phyloP scores from a whole-genome alignment of 2,329 filamentous ascomycete genomes.

The Penicillium corylophilum region DNA sequence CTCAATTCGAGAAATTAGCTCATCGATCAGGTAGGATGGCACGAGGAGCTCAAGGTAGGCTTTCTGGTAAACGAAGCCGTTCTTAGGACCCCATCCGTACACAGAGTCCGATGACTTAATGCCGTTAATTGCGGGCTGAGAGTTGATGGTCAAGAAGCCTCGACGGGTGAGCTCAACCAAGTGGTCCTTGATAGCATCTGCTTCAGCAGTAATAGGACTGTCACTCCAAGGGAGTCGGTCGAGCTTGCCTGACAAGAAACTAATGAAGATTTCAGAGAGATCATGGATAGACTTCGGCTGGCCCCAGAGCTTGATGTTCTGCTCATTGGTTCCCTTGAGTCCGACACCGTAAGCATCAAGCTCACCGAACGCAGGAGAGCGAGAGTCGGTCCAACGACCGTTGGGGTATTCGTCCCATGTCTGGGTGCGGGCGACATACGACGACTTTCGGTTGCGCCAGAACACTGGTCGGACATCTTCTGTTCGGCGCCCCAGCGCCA shows the following conservation, averaged over 20 bases:
- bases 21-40: conserved; percentile 72
- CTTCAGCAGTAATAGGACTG: conserved; percentile 77
- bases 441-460: conserved; percentile 96
- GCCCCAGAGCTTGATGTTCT: conserved; percentile 94
- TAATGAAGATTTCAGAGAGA: conserved; percentile 77
- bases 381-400: conserved; percentile 95
- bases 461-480: conserved; percentile 98
- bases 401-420: conserved; percentile 99
- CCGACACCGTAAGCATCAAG: conserved; percentile 92
- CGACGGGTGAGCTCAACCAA: conserved; percentile 80
- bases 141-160: conserved; percentile 93
- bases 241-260: conserved; percentile 77
- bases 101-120: conserved; percentile 82
- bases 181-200: conserved; percentile 71
- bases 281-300: conserved; percentile 77
- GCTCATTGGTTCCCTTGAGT: conserved; percentile 89
- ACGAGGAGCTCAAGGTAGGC: conserved; percentile 92
- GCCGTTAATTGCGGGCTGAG: conserved; percentile 90
- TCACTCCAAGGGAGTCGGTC: conserved; percentile 93
- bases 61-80: conserved; percentile 98
- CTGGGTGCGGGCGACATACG: conserved; percentile 90
- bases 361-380: conserved; percentile 94
- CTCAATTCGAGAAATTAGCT: conserved; percentile 76
- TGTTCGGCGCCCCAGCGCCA: conserved; percentile 80
- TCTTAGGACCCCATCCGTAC: conserved; percentile 90